These are phyloP conservation scores for Spergularia bocconei DNA, from an alignment of 148 eudicot genomes.

Conservation along the genomic window DNA sequence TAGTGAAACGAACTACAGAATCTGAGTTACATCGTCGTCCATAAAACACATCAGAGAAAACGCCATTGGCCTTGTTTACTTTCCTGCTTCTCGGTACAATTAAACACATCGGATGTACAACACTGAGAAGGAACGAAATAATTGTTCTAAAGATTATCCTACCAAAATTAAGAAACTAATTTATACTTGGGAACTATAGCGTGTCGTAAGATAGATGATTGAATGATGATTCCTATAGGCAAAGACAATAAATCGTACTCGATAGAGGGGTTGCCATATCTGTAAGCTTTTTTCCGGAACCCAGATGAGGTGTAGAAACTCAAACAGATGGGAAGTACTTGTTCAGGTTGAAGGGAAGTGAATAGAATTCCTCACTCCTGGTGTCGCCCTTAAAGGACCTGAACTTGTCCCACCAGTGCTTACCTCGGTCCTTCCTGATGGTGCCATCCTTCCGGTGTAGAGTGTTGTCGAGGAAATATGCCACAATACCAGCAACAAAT, in stretches of 20 bases:
- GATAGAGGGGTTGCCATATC: not conserved
- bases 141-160: slow-evolving; percentile 32
- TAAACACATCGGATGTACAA: slow-evolving; percentile 38
- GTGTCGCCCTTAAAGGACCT: slow-evolving; percentile 58
- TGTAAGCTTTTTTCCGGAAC: not conserved
- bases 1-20: not conserved
- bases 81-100: slow-evolving; percentile 27
- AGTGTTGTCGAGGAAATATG: slow-evolving; percentile 89
- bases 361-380: slow-evolving; percentile 89
- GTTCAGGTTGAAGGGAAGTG: slow-evolving; percentile 90
- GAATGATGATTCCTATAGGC: slow-evolving; percentile 21
- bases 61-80: slow-evolving; percentile 8
- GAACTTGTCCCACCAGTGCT: slow-evolving; percentile 99
- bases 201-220: slow-evolving; percentile 20
- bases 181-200: slow-evolving; percentile 32
- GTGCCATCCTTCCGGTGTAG: slow-evolving; percentile 51
- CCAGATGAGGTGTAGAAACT: slow-evolving; percentile 13
- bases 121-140: slow-evolving; percentile 26
- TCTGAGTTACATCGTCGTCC: not conserved
- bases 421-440: slow-evolving; percentile 76
- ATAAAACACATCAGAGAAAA: not conserved
- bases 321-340: slow-evolving; percentile 84
- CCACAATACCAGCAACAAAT: slow-evolving; percentile 79
- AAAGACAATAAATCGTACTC: slow-evolving; percentile 1
- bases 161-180: slow-evolving; percentile 35